A percentile compares a stretch with the other conserved stretches of the same genome.
Conservation (phyloP, 225 moss, liverwort and hornwort genomes). For the Sphagnum contortum region DNA sequence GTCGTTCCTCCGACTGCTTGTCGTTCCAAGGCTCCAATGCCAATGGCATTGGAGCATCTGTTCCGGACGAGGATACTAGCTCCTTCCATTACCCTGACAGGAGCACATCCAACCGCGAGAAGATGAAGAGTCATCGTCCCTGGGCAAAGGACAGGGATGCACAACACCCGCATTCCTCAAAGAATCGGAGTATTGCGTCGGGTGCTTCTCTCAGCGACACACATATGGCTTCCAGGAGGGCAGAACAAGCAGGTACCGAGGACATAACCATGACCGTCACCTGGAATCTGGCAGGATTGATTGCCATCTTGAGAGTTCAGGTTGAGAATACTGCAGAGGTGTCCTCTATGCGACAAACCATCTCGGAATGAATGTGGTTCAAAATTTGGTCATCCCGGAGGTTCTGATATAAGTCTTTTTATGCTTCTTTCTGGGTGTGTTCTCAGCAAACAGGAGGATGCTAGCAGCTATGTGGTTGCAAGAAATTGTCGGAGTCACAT, state of each 20-base stretch:
- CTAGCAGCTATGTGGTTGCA: conserved; percentile 42
- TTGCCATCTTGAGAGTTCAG: too few relatives aligned
- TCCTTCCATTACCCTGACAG: conserved; percentile 40
- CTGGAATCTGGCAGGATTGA: too few relatives aligned
- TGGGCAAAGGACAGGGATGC: conserved; percentile 13
- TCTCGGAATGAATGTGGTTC: too few relatives aligned
- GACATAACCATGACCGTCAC: too few relatives aligned
- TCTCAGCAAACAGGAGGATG: conserved; percentile 29
- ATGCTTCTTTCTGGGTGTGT: background rate
- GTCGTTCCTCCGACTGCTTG: conserved; percentile 16
- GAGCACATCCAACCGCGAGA: conserved; percentile 26
- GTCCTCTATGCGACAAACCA: too few relatives aligned
- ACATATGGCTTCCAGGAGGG: conserved; percentile 39
- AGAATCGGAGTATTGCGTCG: conserved; percentile 25
- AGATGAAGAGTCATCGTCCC: conserved; percentile 23
- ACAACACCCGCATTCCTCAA: conserved; percentile 24
- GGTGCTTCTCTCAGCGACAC: conserved; percentile 40
- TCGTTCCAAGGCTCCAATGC: conserved; percentile 12
- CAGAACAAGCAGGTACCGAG: conserved; percentile 33
- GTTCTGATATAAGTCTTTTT: too few relatives aligned
- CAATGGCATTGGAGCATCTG: too few relatives aligned
- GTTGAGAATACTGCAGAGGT: too few relatives aligned
- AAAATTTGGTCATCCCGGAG: too few relatives aligned
- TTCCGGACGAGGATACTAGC: conserved; percentile 7
- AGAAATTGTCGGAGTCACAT: conserved; percentile 42